phyloP scores from a whole-genome alignment of 805 yeast genomes.

The Yarrowia bubula region DNA sequence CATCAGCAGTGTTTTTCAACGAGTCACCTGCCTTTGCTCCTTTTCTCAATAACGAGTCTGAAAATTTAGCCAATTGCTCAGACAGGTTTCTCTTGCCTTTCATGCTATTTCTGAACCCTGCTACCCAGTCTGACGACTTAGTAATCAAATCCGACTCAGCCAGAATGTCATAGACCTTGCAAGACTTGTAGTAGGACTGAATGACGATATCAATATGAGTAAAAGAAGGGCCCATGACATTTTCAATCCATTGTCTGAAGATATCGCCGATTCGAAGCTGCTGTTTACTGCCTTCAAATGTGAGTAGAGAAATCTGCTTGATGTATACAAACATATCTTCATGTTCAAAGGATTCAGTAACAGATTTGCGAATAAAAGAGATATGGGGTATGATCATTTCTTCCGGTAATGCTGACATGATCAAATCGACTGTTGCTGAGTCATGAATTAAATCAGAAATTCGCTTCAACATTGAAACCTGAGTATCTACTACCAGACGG shows the following conservation, averaged over 20 bases:
- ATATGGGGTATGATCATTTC: slow-evolving; percentile 12
- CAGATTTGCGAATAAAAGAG: neutral
- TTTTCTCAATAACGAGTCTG: slow-evolving; percentile 36
- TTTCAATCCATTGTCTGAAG: slow-evolving; percentile 19
- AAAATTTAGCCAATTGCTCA: slow-evolving; percentile 37
- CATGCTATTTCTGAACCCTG: slow-evolving; percentile 17
- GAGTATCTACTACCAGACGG: neutral
- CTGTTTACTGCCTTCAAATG: neutral
- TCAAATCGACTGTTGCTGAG: neutral
- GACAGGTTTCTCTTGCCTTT: slow-evolving; percentile 30
- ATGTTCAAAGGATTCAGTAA: slow-evolving; percentile 1
- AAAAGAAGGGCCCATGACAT: neutral
- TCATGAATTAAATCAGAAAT: neutral
- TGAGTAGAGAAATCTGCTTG: neutral
- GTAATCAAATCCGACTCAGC: neutral
- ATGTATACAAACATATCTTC: neutral
- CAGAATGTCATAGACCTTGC: neutral
- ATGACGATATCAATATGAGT: neutral
- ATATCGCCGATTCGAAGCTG: slow-evolving; percentile 11
- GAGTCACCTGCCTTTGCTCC: slow-evolving; percentile 30
- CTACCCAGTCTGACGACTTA: slow-evolving; percentile 1
- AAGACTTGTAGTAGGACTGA: neutral
- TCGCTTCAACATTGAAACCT: neutral
- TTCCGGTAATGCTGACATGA: neutral
- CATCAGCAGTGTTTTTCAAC: neutral